phyloP scores from a whole-genome alignment of 495 filamentous ascomycete species.

The Penicillium waksmanii region DNA sequence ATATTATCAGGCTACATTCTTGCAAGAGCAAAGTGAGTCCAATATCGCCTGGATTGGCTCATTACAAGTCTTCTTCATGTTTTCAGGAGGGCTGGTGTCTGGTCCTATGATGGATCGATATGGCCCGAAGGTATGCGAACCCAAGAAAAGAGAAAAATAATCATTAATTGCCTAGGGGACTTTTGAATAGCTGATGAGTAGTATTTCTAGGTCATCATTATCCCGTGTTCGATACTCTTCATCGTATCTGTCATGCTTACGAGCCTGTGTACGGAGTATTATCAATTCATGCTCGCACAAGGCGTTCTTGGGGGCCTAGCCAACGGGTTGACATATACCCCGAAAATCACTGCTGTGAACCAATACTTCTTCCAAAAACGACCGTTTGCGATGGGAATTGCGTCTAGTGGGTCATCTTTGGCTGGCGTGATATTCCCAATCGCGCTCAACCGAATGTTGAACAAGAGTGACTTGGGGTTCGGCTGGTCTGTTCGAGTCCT shows the following conservation, averaged over 20 bases:
- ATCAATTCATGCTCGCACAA: constrained; percentile 32
- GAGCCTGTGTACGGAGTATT: constrained; percentile 29
- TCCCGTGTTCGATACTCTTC: constrained; percentile 35
- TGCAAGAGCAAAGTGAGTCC: constrained; percentile 25
- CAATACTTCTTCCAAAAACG: constrained; percentile 39
- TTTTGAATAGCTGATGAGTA: no score
- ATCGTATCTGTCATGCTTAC: constrained; percentile 45
- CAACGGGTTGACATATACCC: constrained; percentile 34
- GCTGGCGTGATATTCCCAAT: constrained; percentile 60
- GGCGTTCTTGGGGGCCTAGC: constrained; percentile 25
- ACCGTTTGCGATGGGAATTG: constrained; percentile 51
- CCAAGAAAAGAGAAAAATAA: background rate
- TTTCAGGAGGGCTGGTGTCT: constrained; percentile 27
- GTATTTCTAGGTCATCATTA: constrained; percentile 42
- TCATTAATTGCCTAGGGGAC: background rate
- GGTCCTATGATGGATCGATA: constrained; percentile 34
- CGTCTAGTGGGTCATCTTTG: constrained; percentile 40
- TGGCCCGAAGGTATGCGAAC: constrained; percentile 21
- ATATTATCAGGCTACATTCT: constrained; percentile 7
- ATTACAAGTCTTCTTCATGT: constrained; percentile 38
- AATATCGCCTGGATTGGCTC: constrained; percentile 53
- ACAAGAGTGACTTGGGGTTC: constrained; percentile 45
- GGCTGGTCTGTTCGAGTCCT: constrained; percentile 54
- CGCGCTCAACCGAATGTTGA: constrained; percentile 50
- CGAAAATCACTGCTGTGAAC: constrained; percentile 42